Evolutionary conservation across 148 eudicot genomes (phyloP).

Genomic region (Simmondsia chinensis): DNA sequence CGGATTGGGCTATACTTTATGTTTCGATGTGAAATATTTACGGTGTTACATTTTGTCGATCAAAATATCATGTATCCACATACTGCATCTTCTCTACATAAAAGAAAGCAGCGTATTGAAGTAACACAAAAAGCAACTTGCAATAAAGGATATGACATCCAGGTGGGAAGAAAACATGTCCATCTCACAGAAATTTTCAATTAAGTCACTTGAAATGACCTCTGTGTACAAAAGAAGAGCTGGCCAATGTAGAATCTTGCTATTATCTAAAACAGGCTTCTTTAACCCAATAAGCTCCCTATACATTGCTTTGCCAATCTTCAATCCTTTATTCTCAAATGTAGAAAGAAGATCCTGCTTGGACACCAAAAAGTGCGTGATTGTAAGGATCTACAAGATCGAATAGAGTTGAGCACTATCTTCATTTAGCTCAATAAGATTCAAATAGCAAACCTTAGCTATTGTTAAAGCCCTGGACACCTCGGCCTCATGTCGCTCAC

Average conservation of each 20-base stretch:
- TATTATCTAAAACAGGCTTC: constrained; percentile 66
- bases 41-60: not conserved
- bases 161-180: constrained; percentile 85
- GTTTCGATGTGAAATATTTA: no score
- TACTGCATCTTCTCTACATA: not conserved
- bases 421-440: not conserved
- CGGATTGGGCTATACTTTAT: no score
- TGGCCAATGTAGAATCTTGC: constrained; percentile 90
- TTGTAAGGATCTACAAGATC: constrained; percentile 4
- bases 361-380: constrained; percentile 3
- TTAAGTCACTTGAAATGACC: constrained; percentile 90
- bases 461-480: constrained; percentile 46
- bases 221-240: constrained; percentile 88
- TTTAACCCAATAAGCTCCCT: constrained; percentile 70
- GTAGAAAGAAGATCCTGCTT: constrained; percentile 62
- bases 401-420: not conserved
- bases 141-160: constrained; percentile 78
- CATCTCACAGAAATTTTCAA: constrained; percentile 95
- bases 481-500: constrained; percentile 55
- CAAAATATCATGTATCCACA: not conserved
- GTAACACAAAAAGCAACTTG: not conserved
- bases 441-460: constrained; percentile 49
- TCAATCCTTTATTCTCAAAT: constrained; percentile 57
- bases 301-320: constrained; percentile 67
- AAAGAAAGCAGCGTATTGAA: constrained; percentile 1